phyloP scores from a whole-genome alignment of 1,139 yeast species.

The Kodamaea plutei region DNA sequence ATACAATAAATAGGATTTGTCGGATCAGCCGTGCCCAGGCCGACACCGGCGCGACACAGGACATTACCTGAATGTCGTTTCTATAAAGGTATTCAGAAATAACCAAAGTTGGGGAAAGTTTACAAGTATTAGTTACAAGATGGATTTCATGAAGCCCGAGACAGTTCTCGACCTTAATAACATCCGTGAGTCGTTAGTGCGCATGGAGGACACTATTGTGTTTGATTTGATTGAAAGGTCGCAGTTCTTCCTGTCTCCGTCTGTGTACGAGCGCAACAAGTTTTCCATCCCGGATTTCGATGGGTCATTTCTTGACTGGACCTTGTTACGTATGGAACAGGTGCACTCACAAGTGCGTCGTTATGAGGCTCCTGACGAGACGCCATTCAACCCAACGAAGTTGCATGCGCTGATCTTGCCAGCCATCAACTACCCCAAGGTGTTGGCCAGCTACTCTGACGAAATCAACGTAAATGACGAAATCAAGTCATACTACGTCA shows the following conservation, averaged over 20 bases:
- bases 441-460: constrained; percentile 68
- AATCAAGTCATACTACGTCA: constrained; percentile 64
- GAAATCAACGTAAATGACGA: constrained; percentile 73
- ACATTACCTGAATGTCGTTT: too few relatives aligned
- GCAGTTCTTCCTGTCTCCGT: constrained; percentile 73
- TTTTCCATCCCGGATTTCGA: constrained; percentile 63
- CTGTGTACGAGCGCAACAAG: constrained; percentile 63
- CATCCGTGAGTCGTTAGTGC: constrained; percentile 77
- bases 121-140: too few relatives aligned
- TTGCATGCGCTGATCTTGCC: constrained; percentile 73
- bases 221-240: constrained; percentile 91
- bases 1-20: too few relatives aligned
- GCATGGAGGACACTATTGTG: constrained; percentile 96
- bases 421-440: constrained; percentile 69
- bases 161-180: constrained; percentile 77
- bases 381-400: constrained; percentile 78
- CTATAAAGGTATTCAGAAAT: too few relatives aligned
- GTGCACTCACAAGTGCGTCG: constrained; percentile 84
- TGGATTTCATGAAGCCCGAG: constrained; percentile 86
- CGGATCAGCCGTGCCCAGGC: too few relatives aligned
- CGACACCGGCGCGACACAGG: too few relatives aligned
- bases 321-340: constrained; percentile 68
- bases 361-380: constrained; percentile 92
- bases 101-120: too few relatives aligned
- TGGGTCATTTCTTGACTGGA: constrained; percentile 87